A percentile compares a stretch with the other conserved stretches of the same genome.
Conservation (phyloP, 2,329 filamentous ascomycete genomes). For the Cladosporium sp. region DNA sequence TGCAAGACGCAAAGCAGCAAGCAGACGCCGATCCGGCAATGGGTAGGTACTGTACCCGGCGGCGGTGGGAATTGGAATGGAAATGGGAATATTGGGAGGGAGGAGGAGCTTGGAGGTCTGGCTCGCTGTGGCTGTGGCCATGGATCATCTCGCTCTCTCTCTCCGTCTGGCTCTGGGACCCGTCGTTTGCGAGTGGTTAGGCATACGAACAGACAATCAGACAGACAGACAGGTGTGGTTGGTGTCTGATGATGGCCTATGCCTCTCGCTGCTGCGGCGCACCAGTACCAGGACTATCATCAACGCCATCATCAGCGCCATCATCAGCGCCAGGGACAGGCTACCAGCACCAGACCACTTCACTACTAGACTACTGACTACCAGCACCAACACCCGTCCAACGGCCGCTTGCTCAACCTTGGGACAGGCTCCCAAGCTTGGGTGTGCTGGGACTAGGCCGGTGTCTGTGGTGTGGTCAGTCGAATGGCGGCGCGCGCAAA, state of each 20-base stretch:
- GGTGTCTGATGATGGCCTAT: background rate
- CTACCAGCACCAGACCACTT: background rate
- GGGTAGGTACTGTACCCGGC: background rate
- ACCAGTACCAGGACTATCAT: background rate
- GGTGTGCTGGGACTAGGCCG: background rate
- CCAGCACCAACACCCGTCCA: background rate
- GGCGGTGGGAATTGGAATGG: background rate
- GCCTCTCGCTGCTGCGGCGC: background rate
- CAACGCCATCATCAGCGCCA: background rate
- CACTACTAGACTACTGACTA: no score
- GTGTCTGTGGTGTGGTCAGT: background rate
- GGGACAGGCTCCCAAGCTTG: background rate
- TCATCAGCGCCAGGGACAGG: background rate
- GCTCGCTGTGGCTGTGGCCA: background rate
- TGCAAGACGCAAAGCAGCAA: background rate
- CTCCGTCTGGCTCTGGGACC: background rate
- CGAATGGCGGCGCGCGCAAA: constrained; percentile 30
- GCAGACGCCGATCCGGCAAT: background rate
- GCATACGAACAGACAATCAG: background rate
- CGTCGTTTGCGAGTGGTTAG: background rate
- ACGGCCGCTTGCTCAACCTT: constrained; percentile 7
- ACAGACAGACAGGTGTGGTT: background rate
- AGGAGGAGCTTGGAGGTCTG: background rate
- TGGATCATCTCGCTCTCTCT: background rate
- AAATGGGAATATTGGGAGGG: background rate